phyloP scores from a whole-genome alignment of 352 stramenopile genomes.

The Stephanocyclus meneghinianus region DNA sequence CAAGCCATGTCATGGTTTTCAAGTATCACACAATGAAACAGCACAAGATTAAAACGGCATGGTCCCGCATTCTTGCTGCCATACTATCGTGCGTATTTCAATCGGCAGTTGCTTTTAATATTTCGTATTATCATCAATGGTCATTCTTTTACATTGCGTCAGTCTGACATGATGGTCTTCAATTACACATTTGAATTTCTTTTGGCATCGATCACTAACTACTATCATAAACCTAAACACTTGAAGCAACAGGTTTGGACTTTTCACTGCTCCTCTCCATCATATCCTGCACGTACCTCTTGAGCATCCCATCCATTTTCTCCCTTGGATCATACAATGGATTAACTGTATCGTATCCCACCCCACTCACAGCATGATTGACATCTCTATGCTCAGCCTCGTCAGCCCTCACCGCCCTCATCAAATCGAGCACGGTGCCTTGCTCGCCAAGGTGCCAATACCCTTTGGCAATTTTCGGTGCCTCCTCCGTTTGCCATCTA shows the following conservation, averaged over 20 bases:
- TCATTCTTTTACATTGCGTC: too few species aligned
- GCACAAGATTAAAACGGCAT: too few species aligned
- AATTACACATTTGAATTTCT: too few species aligned
- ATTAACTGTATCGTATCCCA: slow-evolving; percentile 65
- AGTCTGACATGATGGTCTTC: too few species aligned
- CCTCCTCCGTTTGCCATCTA: slow-evolving; percentile 82
- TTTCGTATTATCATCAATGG: too few species aligned
- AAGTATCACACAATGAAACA: too few species aligned
- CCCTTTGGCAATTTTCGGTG: slow-evolving; percentile 85
- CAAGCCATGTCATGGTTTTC: too few species aligned
- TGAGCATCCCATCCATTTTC: slow-evolving; percentile 72
- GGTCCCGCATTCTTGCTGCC: too few species aligned
- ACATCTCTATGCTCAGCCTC: slow-evolving; percentile 90
- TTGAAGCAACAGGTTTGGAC: neutral
- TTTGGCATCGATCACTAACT: too few species aligned
- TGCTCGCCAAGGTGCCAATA: slow-evolving; percentile 81
- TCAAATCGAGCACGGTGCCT: slow-evolving; percentile 86
- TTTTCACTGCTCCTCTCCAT: slow-evolving; percentile 44
- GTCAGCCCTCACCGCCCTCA: slow-evolving; percentile 89
- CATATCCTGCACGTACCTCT: slow-evolving; percentile 80
- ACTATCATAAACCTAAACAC: neutral
- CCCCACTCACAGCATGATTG: slow-evolving; percentile 81
- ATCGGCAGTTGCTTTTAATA: too few species aligned
- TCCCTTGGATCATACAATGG: slow-evolving; percentile 68
- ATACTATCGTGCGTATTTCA: too few species aligned